These are phyloP conservation scores for Closterium sp. DNA, from an alignment of 139 green algal genomes.

Conservation along the genomic window DNA sequence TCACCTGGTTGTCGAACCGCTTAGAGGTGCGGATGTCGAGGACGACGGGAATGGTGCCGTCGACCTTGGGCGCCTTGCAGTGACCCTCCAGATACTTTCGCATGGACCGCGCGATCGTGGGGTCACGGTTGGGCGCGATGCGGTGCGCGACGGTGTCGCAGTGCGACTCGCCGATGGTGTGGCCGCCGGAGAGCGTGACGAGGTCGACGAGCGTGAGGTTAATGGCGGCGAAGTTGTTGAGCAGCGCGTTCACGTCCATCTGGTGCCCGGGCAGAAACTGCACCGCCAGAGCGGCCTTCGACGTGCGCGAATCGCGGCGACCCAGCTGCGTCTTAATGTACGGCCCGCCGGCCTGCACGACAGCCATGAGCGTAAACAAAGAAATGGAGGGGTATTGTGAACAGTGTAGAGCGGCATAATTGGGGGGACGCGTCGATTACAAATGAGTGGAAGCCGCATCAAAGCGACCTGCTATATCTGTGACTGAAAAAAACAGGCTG, in stretches of 20 bases:
- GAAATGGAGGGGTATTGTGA: background rate
- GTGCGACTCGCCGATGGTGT: conserved; percentile 6
- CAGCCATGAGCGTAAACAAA: background rate
- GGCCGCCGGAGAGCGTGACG: background rate
- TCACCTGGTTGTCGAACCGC: background rate
- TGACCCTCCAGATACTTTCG: background rate
- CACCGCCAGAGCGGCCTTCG: background rate
- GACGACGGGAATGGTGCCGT: background rate
- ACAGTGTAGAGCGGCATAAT: background rate
- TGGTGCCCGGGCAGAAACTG: background rate
- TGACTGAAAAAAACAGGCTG: background rate
- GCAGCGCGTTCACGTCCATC: background rate
- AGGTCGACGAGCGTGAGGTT: background rate
- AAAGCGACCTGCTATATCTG: no score
- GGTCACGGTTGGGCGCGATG: background rate
- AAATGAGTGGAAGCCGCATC: no score
- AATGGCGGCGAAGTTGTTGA: background rate
- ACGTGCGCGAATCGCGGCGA: background rate
- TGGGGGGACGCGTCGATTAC: background rate
- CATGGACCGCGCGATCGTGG: background rate
- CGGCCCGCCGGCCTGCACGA: background rate
- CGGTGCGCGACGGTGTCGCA: background rate
- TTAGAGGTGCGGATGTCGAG: background rate
- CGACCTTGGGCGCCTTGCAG: background rate
- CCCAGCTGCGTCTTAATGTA: background rate